Conservation (phyloP, 1,284 basidiomycete species). For the Apiotrichum gamsii region DNA sequence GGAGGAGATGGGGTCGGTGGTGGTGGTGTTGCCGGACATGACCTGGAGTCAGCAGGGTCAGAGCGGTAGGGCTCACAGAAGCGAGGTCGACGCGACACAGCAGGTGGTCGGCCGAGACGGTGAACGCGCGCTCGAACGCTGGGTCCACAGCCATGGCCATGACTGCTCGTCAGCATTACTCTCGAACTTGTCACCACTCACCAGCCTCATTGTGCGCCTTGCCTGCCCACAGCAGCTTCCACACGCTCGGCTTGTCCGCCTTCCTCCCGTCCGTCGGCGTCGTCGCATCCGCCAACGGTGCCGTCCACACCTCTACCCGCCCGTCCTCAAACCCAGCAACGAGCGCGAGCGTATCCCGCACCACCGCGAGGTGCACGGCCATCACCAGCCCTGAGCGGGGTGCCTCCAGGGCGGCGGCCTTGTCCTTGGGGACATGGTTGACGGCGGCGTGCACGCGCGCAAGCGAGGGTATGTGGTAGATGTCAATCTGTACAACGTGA, state of each 20-base stretch:
- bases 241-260: constrained; percentile 41
- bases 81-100: constrained; percentile 57
- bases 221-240: constrained; percentile 63
- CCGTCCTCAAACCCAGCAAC: constrained; percentile 77
- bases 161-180: constrained; percentile 52
- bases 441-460: constrained; percentile 66
- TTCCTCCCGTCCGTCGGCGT: constrained; percentile 22
- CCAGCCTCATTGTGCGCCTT: constrained; percentile 73
- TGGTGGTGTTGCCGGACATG: not conserved
- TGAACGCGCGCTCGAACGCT: constrained; percentile 59
- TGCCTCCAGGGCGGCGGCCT: not conserved
- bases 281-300: constrained; percentile 24
- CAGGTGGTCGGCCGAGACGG: constrained; percentile 76
- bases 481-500: constrained; percentile 48
- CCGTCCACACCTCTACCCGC: constrained; percentile 59
- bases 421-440: constrained; percentile 17
- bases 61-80: not conserved
- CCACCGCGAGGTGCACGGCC: constrained; percentile 62
- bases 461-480: constrained; percentile 63
- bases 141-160: constrained; percentile 73
- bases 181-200: constrained; percentile 45
- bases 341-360: constrained; percentile 50
- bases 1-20: constrained; percentile 6
- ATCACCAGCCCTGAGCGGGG: constrained; percentile 66
- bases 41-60: constrained; percentile 1